phyloP scores from a whole-genome alignment of 75 land plant genomes.

The Ceratopteris richardii region DNA sequence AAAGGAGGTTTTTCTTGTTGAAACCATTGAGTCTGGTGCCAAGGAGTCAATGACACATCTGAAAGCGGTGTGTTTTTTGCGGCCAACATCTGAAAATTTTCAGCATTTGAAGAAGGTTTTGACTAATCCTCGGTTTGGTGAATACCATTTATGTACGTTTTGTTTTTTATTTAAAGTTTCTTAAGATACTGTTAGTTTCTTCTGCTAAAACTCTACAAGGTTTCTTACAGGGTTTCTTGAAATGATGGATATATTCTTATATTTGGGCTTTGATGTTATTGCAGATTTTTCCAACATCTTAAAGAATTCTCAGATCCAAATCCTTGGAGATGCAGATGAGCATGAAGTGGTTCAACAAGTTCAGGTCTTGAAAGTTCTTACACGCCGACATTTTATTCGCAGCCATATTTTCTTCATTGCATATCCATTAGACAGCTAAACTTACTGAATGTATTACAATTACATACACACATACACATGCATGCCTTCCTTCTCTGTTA shows the following conservation, averaged over 20 bases:
- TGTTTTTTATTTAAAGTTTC: conserved; percentile 3
- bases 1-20: conserved; percentile 96
- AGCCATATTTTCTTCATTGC: neutral
- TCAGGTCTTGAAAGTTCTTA: conserved; percentile 76
- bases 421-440: too few relatives aligned
- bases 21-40: conserved; percentile 61
- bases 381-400: too few relatives aligned
- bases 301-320: conserved; percentile 78
- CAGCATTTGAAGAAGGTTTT: conserved; percentile 71
- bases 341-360: conserved; percentile 97
- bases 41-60: conserved; percentile 84
- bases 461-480: too few relatives aligned
- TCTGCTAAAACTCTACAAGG: too few relatives aligned
- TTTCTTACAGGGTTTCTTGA: too few relatives aligned
- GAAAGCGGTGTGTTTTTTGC: conserved; percentile 89
- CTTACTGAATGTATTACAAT: too few relatives aligned
- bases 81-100: conserved; percentile 90
- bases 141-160: conserved; percentile 95
- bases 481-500: neutral
- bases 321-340: conserved; percentile 87
- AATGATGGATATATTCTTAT: neutral
- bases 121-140: conserved; percentile 77
- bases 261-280: neutral
- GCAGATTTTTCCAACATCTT: conserved; percentile 93
- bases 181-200: too few relatives aligned